Conservation (phyloP, 2,329 filamentous ascomycete genomes). For the Periconia macrospinosa region DNA sequence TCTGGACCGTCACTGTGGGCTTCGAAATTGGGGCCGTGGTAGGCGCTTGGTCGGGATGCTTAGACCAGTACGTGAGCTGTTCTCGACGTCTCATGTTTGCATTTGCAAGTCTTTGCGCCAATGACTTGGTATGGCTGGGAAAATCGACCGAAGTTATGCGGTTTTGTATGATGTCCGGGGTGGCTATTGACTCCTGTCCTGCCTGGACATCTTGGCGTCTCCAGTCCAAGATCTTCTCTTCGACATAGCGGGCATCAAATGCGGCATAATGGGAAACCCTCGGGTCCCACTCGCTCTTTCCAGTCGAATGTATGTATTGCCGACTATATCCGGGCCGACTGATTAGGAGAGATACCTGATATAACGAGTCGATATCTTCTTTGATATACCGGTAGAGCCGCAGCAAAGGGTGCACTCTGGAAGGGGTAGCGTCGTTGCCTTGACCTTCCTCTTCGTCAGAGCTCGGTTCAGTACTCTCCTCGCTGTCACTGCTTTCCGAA, state of each 20-base stretch:
- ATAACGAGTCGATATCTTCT: slow-evolving; percentile 1
- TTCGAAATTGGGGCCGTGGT: not conserved
- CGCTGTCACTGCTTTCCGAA: no score
- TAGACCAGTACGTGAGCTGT: slow-evolving; percentile 6
- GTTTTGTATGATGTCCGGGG: not conserved
- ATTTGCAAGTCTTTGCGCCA: not conserved
- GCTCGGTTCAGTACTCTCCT: no score
- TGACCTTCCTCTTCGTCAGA: no score
- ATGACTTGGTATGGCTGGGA: not conserved
- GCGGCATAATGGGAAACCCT: slow-evolving; percentile 1
- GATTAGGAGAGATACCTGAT: slow-evolving; percentile 1
- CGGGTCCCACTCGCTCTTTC: no score
- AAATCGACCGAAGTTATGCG: not conserved
- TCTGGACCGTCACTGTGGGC: not conserved
- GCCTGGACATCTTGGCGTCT: not conserved
- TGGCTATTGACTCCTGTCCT: not conserved
- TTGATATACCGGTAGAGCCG: not conserved
- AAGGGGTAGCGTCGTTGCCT: not conserved
- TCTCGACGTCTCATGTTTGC: slow-evolving; percentile 6
- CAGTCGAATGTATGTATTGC: not conserved
- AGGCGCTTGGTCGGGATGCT: slow-evolving; percentile 2
- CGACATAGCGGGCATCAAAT: not conserved
- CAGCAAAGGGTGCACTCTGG: not conserved
- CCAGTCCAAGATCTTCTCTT: slow-evolving; percentile 3
- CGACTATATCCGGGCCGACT: not conserved